phyloP scores from a whole-genome alignment of 2,329 filamentous ascomycete genomes.

The Xylariaceae sp. region DNA sequence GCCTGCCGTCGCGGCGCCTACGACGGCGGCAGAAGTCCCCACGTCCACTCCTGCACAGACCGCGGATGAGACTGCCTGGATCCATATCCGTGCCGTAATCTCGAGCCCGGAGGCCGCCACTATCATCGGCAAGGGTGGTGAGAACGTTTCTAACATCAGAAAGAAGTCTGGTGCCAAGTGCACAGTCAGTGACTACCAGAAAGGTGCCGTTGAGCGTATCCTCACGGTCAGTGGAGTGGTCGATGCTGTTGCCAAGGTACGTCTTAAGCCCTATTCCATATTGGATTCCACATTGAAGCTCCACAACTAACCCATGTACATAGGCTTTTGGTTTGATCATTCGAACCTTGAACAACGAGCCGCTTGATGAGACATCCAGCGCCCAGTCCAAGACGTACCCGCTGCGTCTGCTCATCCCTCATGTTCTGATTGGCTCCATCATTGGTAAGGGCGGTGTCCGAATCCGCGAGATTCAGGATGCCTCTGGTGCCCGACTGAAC shows the following conservation, averaged over 20 bases:
- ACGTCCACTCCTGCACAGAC: constrained; percentile 40
- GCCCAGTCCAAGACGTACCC: constrained; percentile 96
- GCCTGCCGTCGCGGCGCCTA: constrained; percentile 20
- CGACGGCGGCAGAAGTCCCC: constrained; percentile 27
- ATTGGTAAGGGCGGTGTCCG: constrained; percentile 95
- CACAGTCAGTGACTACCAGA: constrained; percentile 96
- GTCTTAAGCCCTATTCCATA: constrained; percentile 17
- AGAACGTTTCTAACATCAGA: constrained; percentile 96
- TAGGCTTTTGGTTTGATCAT: constrained; percentile 97
- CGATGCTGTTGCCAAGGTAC: constrained; percentile 91
- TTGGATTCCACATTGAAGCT: constrained; percentile 1
- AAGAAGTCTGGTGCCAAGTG: constrained; percentile 95
- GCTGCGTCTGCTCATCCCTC: constrained; percentile 86
- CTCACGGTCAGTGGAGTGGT: constrained; percentile 94
- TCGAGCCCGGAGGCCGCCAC: constrained; percentile 96
- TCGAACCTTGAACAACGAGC: constrained; percentile 95
- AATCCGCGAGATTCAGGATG: constrained; percentile 97
- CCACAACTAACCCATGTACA: constrained; percentile 8
- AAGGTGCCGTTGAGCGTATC: constrained; percentile 94
- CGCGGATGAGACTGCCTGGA: constrained; percentile 91
- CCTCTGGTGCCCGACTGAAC: constrained; percentile 91
- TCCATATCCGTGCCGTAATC: constrained; percentile 94
- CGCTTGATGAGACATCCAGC: constrained; percentile 77
- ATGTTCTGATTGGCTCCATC: constrained; percentile 96
- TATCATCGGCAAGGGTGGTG: constrained; percentile 95